Conservation (phyloP, 805 yeast genomes). For the Vanderwaltozyma yarrowii region DNA sequence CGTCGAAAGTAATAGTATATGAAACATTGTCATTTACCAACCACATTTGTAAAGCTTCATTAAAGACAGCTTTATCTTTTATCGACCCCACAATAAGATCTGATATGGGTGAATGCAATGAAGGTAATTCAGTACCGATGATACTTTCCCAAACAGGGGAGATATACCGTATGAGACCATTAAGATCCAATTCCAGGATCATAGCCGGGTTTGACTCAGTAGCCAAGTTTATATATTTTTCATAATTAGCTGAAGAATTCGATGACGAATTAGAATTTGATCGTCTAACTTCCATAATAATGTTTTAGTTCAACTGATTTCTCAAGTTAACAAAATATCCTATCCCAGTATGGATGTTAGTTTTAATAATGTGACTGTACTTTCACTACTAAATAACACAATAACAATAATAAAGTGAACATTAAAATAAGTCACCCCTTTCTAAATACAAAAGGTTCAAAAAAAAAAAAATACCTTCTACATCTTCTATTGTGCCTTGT, state of each 20-base stretch:
- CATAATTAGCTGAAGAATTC: conserved; percentile 21
- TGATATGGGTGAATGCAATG: conserved; percentile 36
- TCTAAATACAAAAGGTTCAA: too few species aligned
- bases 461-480: too few species aligned
- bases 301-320: too few species aligned
- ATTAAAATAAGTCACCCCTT: too few species aligned
- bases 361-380: too few species aligned
- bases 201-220: conserved; percentile 63
- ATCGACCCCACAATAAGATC: conserved; percentile 54
- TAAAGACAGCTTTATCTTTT: conserved; percentile 57
- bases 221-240: conserved; percentile 49
- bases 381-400: too few species aligned
- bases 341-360: too few species aligned
- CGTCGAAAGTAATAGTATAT: conserved; percentile 65
- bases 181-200: conserved; percentile 75
- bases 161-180: conserved; percentile 66
- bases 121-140: conserved; percentile 47
- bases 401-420: too few species aligned
- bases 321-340: too few species aligned
- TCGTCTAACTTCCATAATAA: not conserved
- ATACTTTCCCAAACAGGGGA: conserved; percentile 70
- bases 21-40: conserved; percentile 54
- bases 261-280: conserved; percentile 8
- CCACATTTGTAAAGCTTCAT: conserved; percentile 63
- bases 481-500: too few species aligned